Evolutionary conservation across 225 moss, liverwort and hornwort genomes (phyloP).

Genomic region (Antitrichia curtipendula): DNA sequence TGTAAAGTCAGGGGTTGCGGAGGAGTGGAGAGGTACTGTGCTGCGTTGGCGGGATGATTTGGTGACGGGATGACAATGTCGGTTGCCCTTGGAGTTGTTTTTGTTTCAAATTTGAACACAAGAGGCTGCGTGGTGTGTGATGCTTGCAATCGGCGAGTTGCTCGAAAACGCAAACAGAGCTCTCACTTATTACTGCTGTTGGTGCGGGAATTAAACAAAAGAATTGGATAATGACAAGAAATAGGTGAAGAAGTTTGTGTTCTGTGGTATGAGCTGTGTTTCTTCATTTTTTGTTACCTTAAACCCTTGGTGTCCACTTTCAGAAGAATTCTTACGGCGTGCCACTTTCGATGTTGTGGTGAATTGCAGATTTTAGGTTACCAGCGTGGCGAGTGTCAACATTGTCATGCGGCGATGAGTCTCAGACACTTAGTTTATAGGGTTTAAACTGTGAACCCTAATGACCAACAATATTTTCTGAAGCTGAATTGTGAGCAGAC

Average conservation of each 20-base stretch:
- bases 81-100: not conserved
- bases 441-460: not conserved
- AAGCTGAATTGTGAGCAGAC: not conserved
- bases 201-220: not conserved
- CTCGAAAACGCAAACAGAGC: not conserved
- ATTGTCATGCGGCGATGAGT: not conserved
- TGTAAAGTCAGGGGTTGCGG: not conserved
- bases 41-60: not conserved
- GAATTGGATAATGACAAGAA: not conserved
- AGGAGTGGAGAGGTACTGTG: not conserved
- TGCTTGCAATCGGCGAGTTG: not conserved
- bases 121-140: not conserved
- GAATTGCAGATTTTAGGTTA: constrained; percentile 1
- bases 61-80: not conserved
- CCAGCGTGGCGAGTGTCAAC: not conserved
- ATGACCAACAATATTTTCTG: not conserved
- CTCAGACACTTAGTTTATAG: not conserved
- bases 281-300: not conserved
- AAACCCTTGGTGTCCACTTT: not conserved
- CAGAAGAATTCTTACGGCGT: not conserved
- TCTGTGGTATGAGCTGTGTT: not conserved
- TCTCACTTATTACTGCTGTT: not conserved
- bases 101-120: not conserved
- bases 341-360: not conserved
- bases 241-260: not conserved